A percentile compares a stretch with the other conserved stretches of the same genome.
phyloP scores from a whole-genome alignment of 345 rosid species.

The Jatropha curcas region DNA sequence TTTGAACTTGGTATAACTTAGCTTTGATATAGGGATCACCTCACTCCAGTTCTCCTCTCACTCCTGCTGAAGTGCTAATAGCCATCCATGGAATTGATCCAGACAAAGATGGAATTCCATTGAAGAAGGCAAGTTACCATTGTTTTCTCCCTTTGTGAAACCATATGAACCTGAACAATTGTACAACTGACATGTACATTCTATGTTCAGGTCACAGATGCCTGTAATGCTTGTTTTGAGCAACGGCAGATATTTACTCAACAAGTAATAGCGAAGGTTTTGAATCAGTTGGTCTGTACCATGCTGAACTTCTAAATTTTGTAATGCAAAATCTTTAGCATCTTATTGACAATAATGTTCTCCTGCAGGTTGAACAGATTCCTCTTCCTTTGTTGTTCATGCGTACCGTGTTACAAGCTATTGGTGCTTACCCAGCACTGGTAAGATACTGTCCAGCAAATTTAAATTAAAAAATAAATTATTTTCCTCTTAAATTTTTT shows the following conservation, averaged over 20 bases:
- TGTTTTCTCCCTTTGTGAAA: conserved; percentile 16
- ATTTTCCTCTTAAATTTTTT: conserved; percentile 3
- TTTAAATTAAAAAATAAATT: neutral
- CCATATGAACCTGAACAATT: conserved; percentile 14
- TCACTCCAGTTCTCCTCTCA: conserved; percentile 59
- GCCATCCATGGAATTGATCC: conserved; percentile 95
- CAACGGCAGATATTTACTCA: conserved; percentile 85
- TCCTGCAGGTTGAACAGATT: conserved; percentile 89
- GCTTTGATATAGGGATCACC: conserved; percentile 72
- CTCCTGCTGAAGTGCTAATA: conserved; percentile 82
- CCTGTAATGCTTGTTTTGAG: conserved; percentile 92
- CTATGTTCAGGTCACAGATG: conserved; percentile 78
- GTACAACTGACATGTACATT: conserved; percentile 20
- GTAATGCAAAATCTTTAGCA: conserved; percentile 10
- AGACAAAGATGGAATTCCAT: conserved; percentile 81
- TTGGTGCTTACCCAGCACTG: conserved; percentile 95
- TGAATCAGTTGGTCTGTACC: conserved; percentile 88
- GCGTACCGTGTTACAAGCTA: conserved; percentile 97
- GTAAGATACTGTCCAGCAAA: conserved; percentile 39
- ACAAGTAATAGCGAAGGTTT: conserved; percentile 89
- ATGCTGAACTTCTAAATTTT: conserved; percentile 9
- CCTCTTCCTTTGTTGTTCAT: conserved; percentile 97
- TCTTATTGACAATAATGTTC: conserved; percentile 17
- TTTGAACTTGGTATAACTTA: neutral
- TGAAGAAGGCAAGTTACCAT: conserved; percentile 65